These are phyloP conservation scores for Hepatocystis sp. DNA, from an alignment of 169 alveolate genomes.

Conservation along the genomic window DNA sequence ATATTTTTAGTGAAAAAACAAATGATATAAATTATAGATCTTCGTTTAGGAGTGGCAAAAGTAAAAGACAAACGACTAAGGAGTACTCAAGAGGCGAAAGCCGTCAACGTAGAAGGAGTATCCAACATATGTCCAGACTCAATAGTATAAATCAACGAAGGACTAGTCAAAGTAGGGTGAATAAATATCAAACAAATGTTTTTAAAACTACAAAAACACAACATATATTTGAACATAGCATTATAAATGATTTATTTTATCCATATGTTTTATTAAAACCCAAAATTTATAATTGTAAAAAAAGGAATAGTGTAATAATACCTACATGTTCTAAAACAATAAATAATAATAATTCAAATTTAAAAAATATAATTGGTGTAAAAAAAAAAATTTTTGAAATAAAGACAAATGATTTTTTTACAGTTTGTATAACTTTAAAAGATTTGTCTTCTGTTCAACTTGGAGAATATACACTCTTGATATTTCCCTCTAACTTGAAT, in stretches of 20 bases:
- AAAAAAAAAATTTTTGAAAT: conserved; percentile 54
- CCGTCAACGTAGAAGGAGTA: no score
- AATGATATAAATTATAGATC: no score
- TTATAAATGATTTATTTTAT: conserved; percentile 37
- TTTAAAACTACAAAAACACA: no score
- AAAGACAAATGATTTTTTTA: conserved; percentile 10
- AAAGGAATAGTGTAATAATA: conserved; percentile 57
- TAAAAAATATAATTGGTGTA: conserved; percentile 27
- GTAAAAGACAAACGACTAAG: no score
- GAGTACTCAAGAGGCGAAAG: no score
- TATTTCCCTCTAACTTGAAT: conserved; percentile 65
- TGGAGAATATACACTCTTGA: conserved; percentile 49
- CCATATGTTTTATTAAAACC: conserved; percentile 36
- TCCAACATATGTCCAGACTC: no score
- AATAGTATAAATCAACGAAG: no score
- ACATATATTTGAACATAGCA: conserved; percentile 18
- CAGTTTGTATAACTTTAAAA: conserved; percentile 16
- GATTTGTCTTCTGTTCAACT: conserved; percentile 15
- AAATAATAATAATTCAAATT: neutral
- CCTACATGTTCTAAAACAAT: conserved; percentile 55
- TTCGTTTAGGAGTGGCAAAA: no score
- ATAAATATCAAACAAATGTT: no score
- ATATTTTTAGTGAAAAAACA: no score
- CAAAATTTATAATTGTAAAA: conserved; percentile 44
- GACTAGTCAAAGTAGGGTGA: no score